Base-by-base conservation (phyloP, 2,329 filamentous ascomycete genomes). In the Venturia asperata region DNA sequence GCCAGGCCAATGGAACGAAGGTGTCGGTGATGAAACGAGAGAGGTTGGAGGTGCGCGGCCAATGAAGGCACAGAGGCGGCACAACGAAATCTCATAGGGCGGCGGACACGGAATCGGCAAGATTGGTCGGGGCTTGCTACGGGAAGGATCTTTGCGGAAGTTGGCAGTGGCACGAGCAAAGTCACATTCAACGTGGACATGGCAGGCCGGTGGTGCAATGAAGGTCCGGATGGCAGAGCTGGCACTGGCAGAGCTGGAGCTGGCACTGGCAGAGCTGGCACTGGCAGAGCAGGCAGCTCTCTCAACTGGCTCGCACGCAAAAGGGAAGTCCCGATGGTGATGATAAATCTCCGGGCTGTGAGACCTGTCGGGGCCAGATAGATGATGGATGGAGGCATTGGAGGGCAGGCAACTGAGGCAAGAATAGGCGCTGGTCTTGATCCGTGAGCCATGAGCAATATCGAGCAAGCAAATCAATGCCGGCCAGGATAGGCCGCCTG, bases 161-260 rank as follows among this genome's bases (percentile, higher is more conserved):
- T 30, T 11, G 34, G 7, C 24, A 34, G 10, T 37, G 30, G 10
- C 52, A 58, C 30, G 30, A 37, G 52, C 1, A 37, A n/a, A 34
- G 49, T 58, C 52, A 39, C 27, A 37, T 58, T 58, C 52, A 58
- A 58, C 52, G 52, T 58, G 52, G 30, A 9, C 9, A 58, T 58
- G 52, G 52, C 30, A 58, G 47, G 24, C 11, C 15, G 24, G 49
- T 55, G 47, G 47, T 52, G 15, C 47, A 55, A 34, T 6, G n/a
- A n/a, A n/a, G n/a, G n/a, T n/a, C n/a, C n/a, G n/a, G n/a, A n/a
- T n/a, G n/a, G n/a, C n/a, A n/a, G n/a, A n/a, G n/a, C n/a, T n/a
- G n/a, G n/a, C n/a, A n/a, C n/a, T n/a, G n/a, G n/a, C n/a, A n/a
- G n/a, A n/a, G n/a, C n/a, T n/a, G n/a, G n/a, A n/a, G n/a, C n/a